These are phyloP conservation scores for Umbilicus rupestris DNA, from an alignment of 164 flowering plant genomes.

Conservation along the genomic window DNA sequence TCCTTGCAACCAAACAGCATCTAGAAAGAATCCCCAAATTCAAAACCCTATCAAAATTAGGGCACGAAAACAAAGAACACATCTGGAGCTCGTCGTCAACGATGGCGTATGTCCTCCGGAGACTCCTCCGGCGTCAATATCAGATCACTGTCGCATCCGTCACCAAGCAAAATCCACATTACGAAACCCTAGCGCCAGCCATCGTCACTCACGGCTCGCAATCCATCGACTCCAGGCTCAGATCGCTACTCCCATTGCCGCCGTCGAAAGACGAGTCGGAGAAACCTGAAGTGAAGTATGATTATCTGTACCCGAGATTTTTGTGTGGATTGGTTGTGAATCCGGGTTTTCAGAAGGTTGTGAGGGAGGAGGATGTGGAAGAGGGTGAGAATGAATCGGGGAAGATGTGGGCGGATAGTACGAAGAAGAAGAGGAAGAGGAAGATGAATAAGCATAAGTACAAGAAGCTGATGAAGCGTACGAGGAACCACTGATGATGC, in stretches of 20 bases:
- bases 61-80: constrained; percentile 1
- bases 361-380: constrained; percentile 9
- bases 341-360: constrained; percentile 24
- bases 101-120: background rate
- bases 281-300: background rate
- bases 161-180: background rate
- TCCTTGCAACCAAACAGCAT: no score
- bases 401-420: constrained; percentile 61
- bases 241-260: background rate
- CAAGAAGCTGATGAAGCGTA: constrained; percentile 44
- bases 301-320: constrained; percentile 26
- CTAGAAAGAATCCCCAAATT: background rate
- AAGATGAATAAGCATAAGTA: constrained; percentile 85
- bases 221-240: constrained; percentile 4
- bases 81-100: background rate
- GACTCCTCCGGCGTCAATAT: background rate
- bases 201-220: background rate
- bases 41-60: background rate
- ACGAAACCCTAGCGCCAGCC: background rate
- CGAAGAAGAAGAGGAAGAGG: constrained; percentile 83
- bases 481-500: background rate
- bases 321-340: constrained; percentile 25
- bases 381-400: constrained; percentile 13
- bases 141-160: background rate
- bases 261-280: background rate